Percentiles rank a stretch among this genome's conserved stretches.
Evolutionary conservation across 768 basidiomycete genomes (phyloP).

Genomic region (Phanerochaete carnosa): DNA sequence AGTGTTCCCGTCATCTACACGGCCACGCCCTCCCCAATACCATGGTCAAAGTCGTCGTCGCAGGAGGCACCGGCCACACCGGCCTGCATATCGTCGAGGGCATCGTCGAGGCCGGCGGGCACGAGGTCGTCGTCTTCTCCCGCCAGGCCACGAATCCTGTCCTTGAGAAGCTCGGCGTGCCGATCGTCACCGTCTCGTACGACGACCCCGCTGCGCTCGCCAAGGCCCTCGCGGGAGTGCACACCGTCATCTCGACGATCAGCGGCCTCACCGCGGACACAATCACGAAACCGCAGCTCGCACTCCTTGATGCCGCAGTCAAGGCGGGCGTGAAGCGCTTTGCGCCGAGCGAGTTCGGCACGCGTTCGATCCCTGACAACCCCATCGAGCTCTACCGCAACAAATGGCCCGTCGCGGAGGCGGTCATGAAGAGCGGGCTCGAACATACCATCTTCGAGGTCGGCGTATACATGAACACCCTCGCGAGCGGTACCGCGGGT

Average conservation of each 20-base stretch:
- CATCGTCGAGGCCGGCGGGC: not conserved
- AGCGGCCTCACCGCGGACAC: not conserved
- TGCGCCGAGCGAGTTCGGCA: conserved; percentile 7
- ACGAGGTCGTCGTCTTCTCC: conserved; percentile 9
- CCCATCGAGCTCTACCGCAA: conserved; percentile 1
- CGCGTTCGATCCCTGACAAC: not conserved
- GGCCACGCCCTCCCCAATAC: no score
- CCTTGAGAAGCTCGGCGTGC: conserved; percentile 1
- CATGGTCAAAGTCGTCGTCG: conserved; percentile 12
- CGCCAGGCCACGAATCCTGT: not conserved
- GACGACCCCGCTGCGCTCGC: conserved; percentile 1
- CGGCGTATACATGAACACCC: conserved; percentile 11
- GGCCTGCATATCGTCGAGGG: conserved; percentile 7
- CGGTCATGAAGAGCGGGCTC: conserved; percentile 6
- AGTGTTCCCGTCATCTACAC: no score
- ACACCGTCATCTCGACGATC: conserved; percentile 9
- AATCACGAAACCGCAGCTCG: not conserved
- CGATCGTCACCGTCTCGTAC: conserved; percentile 1
- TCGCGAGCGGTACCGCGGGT: conserved; percentile 6
- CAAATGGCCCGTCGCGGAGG: conserved; percentile 6
- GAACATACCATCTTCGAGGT: conserved; percentile 9
- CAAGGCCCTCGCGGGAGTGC: not conserved
- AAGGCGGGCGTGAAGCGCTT: conserved; percentile 1
- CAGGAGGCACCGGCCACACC: conserved; percentile 2
- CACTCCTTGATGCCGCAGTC: conserved; percentile 2